phyloP scores from a whole-genome alignment of 768 basidiomycete genomes.

The Suillus cothurnatus region DNA sequence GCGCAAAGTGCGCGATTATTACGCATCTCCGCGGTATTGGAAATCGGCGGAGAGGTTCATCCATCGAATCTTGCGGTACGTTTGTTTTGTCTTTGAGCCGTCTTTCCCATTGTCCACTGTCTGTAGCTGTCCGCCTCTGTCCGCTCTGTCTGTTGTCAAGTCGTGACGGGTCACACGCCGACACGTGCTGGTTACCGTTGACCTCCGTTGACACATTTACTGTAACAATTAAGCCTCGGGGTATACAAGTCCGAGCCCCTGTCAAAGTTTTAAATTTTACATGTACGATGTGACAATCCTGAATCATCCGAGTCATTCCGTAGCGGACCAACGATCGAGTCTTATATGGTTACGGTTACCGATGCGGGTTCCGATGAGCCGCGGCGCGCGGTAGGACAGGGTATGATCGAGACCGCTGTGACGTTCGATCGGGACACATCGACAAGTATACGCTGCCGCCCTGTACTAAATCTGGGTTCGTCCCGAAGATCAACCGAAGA shows the following conservation, averaged over 20 bases:
- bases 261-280: neutral
- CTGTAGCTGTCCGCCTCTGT: too few species aligned
- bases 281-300: neutral
- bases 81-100: neutral
- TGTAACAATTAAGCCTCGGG: neutral
- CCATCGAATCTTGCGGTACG: neutral
- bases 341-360: neutral
- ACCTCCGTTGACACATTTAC: neutral
- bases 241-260: neutral
- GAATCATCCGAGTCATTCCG: neutral
- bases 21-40: neutral
- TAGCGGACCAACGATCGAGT: neutral
- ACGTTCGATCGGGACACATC: neutral
- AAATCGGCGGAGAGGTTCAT: neutral
- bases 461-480: neutral
- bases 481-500: neutral
- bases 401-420: neutral
- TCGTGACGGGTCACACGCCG: neutral
- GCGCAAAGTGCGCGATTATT: neutral
- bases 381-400: neutral
- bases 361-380: neutral
- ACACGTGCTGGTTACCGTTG: neutral
- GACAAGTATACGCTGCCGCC: neutral
- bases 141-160: neutral
- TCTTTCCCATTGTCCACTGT: neutral